Evolutionary conservation across 768 basidiomycete genomes (phyloP).

Genomic region (Paxillus rubicundulus): DNA sequence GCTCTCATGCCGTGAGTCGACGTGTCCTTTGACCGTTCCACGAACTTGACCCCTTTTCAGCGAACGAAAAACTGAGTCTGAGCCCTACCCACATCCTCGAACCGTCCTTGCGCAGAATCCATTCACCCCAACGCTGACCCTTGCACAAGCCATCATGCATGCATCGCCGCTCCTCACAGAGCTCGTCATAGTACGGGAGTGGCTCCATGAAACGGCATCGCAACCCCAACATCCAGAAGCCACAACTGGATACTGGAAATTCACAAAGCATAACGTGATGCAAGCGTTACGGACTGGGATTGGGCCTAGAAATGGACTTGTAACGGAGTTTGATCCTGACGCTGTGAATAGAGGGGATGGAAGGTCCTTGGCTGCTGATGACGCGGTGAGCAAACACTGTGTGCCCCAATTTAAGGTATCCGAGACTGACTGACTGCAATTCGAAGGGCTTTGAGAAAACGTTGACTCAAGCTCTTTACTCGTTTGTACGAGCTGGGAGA

Average conservation of each 20-base stretch:
- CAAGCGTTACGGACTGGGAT: slow-evolving; percentile 56
- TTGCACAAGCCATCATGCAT: slow-evolving; percentile 72
- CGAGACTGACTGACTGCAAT: background rate
- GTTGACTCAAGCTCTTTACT: slow-evolving; percentile 73
- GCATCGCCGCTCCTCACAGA: slow-evolving; percentile 67
- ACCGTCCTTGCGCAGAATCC: slow-evolving; percentile 68
- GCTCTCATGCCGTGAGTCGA: slow-evolving; percentile 67
- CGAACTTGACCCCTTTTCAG: slow-evolving; percentile 31
- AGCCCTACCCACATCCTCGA: slow-evolving; percentile 46
- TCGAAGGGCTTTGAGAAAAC: slow-evolving; percentile 76
- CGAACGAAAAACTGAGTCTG: slow-evolving; percentile 64
- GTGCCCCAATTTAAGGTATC: background rate
- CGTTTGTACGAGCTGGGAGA: slow-evolving; percentile 80
- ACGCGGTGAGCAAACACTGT: slow-evolving; percentile 53
- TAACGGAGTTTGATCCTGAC: slow-evolving; percentile 80
- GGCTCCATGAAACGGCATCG: slow-evolving; percentile 78
- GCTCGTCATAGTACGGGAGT: slow-evolving; percentile 81
- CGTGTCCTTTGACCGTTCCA: background rate
- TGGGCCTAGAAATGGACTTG: slow-evolving; percentile 46
- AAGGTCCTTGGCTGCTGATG: slow-evolving; percentile 65
- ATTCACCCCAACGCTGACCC: slow-evolving; percentile 73
- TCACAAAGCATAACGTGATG: slow-evolving; percentile 73
- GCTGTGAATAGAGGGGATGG: slow-evolving; percentile 61
- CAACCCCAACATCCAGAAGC: slow-evolving; percentile 63
- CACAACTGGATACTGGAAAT: slow-evolving; percentile 80